A percentile compares a stretch with the other conserved stretches of the same genome.
These are phyloP conservation scores for Pilasporangium apinafurcum DNA, from an alignment of 352 stramenopile genomes.

Conservation along the genomic window DNA sequence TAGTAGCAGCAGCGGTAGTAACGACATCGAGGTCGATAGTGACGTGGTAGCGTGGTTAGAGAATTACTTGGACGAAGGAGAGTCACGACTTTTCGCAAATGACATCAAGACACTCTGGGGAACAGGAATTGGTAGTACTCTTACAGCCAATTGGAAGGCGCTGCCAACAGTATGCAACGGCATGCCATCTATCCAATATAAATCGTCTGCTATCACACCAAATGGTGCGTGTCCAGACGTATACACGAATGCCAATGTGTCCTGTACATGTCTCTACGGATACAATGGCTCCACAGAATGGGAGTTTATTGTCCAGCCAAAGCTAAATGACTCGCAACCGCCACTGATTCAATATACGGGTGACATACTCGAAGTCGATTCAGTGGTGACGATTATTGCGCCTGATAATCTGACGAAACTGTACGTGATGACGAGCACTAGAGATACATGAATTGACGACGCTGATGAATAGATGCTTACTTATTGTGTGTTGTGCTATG, in stretches of 20 bases:
- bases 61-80: conserved; percentile 47
- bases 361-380: conserved; percentile 28
- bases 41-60: conserved; percentile 38
- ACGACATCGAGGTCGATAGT: conserved; percentile 22
- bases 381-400: conserved; percentile 39
- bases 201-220: conserved; percentile 22
- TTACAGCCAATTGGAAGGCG: conserved; percentile 47
- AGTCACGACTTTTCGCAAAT: conserved; percentile 48
- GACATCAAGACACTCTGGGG: conserved; percentile 52
- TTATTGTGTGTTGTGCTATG: conserved; percentile 3
- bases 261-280: conserved; percentile 47
- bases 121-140: conserved; percentile 32
- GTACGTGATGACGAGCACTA: too few relatives aligned
- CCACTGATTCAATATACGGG: conserved; percentile 26
- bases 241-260: conserved; percentile 37
- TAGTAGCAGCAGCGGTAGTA: not conserved
- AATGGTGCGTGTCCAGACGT: conserved; percentile 40
- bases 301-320: conserved; percentile 28
- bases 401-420: conserved; percentile 22
- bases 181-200: conserved; percentile 40
- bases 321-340: conserved; percentile 13
- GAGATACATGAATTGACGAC: too few relatives aligned
- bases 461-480: too few relatives aligned
- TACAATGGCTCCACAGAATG: conserved; percentile 31
- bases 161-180: conserved; percentile 40